Base-by-base conservation (phyloP, 164 flowering plant genomes). In the Protea cynaroides region DNA sequence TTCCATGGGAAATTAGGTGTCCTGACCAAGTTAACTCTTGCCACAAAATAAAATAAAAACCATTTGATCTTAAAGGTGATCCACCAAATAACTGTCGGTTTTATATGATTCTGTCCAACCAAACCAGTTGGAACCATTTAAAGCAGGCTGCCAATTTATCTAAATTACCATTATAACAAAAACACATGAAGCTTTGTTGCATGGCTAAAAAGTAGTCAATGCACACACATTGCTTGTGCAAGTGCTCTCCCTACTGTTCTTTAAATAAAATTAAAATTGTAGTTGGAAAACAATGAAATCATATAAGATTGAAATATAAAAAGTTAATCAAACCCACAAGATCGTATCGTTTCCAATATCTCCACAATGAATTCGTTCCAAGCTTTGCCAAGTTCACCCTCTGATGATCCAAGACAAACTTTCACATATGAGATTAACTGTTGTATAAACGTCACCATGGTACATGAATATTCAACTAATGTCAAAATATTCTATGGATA, bases 321-420 rank as follows among this genome's bases (percentile, higher is more conserved):
- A 61, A 61, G 49, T 29, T 34, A 17, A 34, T 7, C 37, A 58
- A 25, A 82, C 96, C 43, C 60, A 92, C 98, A 61, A 92, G 80
- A 64, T 88, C 80, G 79, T 70, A 92, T 73, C 73, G 76, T 59
- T 70, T 81, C 77, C 82, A 82, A 56, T 92, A 92, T 81, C 88
- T 86, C 86, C 91, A 74, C 67, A 92, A 71, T 13, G 98, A 80
- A 18, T 78, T 71, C 21, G 77, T 79, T 56, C 88, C 98, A 7
- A 92, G 79, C 65, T 78, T 89, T 55, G 80, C 80, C 69, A 92
- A 65, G 74, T 85, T 88, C 77, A 88, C 83, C 72, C 65, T 85
- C 96, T 90, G 84, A 40, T 38, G 3, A 49, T 66, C 52, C 17
- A 34, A 53, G 56, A 50, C 5, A 44, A 38, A 38, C 14, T 36